Evolutionary conservation across 371 early-diverging fungal genomes (phyloP), one percentile per base, ranked within the genome.

Genomic region (Mortierella sp.): DNA sequence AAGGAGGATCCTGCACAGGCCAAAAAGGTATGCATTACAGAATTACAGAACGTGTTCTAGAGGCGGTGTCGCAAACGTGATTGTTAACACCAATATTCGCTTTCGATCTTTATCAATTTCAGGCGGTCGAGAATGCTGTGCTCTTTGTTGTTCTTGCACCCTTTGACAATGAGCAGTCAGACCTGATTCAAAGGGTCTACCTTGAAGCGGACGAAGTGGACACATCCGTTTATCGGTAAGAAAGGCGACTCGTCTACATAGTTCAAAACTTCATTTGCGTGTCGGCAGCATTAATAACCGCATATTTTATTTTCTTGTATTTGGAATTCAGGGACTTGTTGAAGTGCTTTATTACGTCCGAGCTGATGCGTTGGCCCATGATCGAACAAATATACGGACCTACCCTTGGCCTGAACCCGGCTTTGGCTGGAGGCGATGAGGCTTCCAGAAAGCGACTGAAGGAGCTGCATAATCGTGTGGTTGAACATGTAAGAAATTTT

Each of bases 91-190:
- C n/a, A n/a, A n/a, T 39, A 15, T 32, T 4, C 24, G 0, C 49
- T 28, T 42, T 21, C 6, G 0, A 28, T 11, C 49, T 32, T 14
- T 41, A 41, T n/a, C 17, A 34, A 23, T 31, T 71, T 21, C 61
- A 85, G 84, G 87, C 87, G 34, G 84, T 97, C 30, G 85, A 90
- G 72, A 91, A 91, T 53, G 89, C 93, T 28, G 89, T 96, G 12
- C 78, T 96, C 34, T 99, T 92, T 72, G 83, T 94, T 63, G 83
- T 93, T 26, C 86, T 99, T 23, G 80, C 99, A n/a, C 95, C 97
- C 2, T 97, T 88, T 75, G 95, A 94, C 81, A 95, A 98, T 76
- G 98, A 98, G 81, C 98, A 99, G 81, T 89, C 92, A 0, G 98
- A 99, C 70, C 75, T 97, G 63, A 86, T 97, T 43, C 92, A 96